Evolutionary conservation across 2,329 filamentous ascomycete genomes (phyloP), one percentile per base, ranked within the genome.

Genomic region (Harringtonia aguacate): DNA sequence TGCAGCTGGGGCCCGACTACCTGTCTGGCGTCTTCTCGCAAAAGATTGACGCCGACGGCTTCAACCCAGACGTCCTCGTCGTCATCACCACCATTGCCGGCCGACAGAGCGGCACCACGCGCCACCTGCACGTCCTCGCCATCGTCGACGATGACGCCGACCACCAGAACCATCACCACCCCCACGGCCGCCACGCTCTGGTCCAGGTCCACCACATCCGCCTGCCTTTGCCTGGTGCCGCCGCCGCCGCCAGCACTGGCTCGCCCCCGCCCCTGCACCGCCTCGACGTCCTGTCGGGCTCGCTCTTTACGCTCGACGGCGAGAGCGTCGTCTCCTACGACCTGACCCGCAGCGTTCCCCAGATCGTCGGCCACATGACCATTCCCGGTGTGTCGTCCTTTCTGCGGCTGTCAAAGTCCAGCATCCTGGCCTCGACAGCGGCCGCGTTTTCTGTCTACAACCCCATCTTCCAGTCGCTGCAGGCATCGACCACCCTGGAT

Each of bases 391-490:
- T 78, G 3, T 66, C 68, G 18, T 82, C 81, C 2, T 85, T 86
- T 53, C 56, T 82, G 8, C 73, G 80, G 8, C 64, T 88, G 0
- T 84, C 81, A 8, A 75, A 73, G 45, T 77, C 81, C 8, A 77
- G 82, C 5, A 60, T 86, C 1, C 67, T 89, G 36, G 71, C 77
- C 2, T 68, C 75, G n/a, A 79, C 78, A 0, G 54, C 68, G 1
- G 62, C 68, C 10, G 67, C 70, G 1, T 72, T 84, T 34, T 70
- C 66, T 35, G 67, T 86, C 14, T 84, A 82, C 57, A 86, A 87
- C 59, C 76, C 81, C 29, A 75, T 80, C 47, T 88, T 79, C 57
- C 73, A 66, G 27, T 78, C 75, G 8, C 56, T 77, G n/a, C 75
- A 79, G 52, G 71, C 71, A 28, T 69, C 67, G 13, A 57, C 67